phyloP scores from a whole-genome alignment of 805 yeast genomes.

The Jamesozyma gamospora region DNA sequence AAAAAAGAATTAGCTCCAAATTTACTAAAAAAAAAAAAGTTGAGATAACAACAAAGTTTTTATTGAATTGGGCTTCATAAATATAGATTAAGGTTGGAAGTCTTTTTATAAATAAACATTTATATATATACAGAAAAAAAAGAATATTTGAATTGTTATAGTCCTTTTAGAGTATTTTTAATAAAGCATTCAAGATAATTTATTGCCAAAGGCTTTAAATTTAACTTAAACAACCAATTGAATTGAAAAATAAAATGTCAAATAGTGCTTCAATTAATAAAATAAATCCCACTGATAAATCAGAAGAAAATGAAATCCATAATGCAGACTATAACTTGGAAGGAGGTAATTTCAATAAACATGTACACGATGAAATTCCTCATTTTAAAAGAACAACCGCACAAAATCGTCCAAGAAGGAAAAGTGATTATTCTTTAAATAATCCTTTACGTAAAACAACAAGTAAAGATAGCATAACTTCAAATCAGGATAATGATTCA shows the following conservation, averaged over 20 bases:
- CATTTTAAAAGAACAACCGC: conserved; percentile 3
- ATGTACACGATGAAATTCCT: conserved; percentile 7
- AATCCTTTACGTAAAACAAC: conserved; percentile 1
- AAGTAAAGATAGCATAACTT: conserved; percentile 1
- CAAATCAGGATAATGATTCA: neutral
- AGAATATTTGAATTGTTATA: too few species aligned
- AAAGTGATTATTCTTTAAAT: conserved; percentile 2
- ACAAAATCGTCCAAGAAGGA: neutral
- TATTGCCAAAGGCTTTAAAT: too few species aligned
- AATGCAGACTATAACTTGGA: neutral
- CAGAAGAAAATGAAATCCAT: too few species aligned
- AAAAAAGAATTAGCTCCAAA: neutral
- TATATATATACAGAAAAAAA: too few species aligned
- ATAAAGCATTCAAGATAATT: too few species aligned
- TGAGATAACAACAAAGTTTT: neutral
- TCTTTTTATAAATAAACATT: too few species aligned
- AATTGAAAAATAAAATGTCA: neutral
- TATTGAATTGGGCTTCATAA: too few species aligned
- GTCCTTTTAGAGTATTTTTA: too few species aligned
- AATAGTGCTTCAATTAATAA: neutral
- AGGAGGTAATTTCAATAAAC: conserved; percentile 1
- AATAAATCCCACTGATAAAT: too few species aligned
- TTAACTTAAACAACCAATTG: too few species aligned
- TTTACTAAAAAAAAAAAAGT: neutral
- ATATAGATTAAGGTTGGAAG: too few species aligned